These are phyloP conservation scores for Turnera subulata DNA, from an alignment of 345 rosid species.

Conservation along the genomic window DNA sequence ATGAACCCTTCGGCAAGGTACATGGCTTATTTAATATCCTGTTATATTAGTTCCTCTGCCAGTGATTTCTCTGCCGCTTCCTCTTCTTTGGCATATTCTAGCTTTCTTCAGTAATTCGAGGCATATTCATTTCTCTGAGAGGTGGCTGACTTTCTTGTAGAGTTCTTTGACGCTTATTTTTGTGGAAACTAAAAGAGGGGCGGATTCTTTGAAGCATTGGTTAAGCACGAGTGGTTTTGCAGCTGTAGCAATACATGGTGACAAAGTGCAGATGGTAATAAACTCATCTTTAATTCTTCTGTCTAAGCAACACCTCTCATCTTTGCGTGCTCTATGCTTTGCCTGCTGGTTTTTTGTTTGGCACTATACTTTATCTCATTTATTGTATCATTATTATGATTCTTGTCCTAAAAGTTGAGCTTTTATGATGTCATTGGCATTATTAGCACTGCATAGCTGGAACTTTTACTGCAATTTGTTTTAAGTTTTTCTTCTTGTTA, in stretches of 20 bases:
- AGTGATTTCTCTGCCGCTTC: neutral
- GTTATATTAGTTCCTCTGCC: neutral
- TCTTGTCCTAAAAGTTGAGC: no score
- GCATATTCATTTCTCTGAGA: neutral
- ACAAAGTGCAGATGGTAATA: slow-evolving; percentile 50
- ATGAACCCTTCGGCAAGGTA: slow-evolving; percentile 28
- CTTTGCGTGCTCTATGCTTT: neutral
- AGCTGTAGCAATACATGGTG: slow-evolving; percentile 51
- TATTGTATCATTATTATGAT: no score
- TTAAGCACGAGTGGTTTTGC: slow-evolving; percentile 35
- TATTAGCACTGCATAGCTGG: no score
- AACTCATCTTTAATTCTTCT: no score
- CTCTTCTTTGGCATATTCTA: no score
- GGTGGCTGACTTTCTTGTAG: slow-evolving; percentile 17
- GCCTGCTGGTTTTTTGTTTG: neutral
- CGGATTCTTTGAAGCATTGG: slow-evolving; percentile 47
- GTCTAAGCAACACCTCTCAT: no score
- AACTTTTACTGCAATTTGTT: no score
- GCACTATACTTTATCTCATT: no score
- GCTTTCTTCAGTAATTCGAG: no score
- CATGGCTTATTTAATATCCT: neutral
- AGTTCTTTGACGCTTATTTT: slow-evolving; percentile 43
- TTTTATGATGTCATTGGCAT: no score
- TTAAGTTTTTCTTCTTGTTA: no score
- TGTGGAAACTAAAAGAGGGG: slow-evolving; percentile 56